These are phyloP conservation scores for Eucalyptus curtisii DNA, from an alignment of 345 rosid species.

Conservation along the genomic window DNA sequence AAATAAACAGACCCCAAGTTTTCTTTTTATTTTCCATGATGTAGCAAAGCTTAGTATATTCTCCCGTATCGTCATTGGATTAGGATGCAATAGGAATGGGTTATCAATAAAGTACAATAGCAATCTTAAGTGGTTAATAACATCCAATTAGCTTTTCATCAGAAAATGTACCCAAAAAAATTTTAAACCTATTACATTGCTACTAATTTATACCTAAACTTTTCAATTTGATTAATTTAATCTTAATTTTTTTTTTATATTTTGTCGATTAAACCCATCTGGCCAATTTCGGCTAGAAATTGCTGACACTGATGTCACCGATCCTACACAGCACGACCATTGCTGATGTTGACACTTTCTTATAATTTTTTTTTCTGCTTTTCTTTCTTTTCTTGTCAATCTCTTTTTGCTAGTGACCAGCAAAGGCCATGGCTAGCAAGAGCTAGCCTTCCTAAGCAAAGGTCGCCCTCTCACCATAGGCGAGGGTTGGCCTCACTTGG, in stretches of 20 bases:
- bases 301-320: accelerated
- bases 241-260: too few relatives aligned
- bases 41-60: neutral
- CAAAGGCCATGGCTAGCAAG: neutral
- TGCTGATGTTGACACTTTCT: neutral
- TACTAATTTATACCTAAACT: too few relatives aligned
- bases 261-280: too few relatives aligned
- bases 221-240: too few relatives aligned
- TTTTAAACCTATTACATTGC: too few relatives aligned
- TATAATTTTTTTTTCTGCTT: too few relatives aligned
- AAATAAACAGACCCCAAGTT: neutral
- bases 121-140: neutral
- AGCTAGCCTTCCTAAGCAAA: neutral
- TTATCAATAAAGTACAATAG: too few relatives aligned
- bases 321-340: accelerated
- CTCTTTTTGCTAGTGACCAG: too few relatives aligned
- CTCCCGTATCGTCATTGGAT: neutral
- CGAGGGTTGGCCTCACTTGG: too few relatives aligned
- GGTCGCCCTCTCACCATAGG: neutral
- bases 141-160: neutral
- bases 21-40: neutral
- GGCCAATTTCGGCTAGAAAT: too few relatives aligned
- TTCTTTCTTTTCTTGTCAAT: accelerated
- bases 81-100: neutral
- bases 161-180: too few relatives aligned